Conservation (phyloP, 1,139 yeast species). For the Pneumocystis jirovecii region DNA sequence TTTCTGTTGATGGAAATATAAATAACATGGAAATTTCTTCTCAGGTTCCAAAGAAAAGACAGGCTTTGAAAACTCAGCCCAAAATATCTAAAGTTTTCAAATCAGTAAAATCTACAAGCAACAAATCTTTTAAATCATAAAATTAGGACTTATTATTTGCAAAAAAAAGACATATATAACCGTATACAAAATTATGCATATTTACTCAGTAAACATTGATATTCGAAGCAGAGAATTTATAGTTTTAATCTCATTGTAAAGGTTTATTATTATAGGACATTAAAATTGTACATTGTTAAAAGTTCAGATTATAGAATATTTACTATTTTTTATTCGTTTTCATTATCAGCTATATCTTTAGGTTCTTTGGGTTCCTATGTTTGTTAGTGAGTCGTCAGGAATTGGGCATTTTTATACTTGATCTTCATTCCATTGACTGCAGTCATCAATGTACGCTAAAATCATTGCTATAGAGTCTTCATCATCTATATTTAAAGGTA, state of each 20-base stretch:
- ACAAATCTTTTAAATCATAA: not conserved
- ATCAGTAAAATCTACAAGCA: not conserved
- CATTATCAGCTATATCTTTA: constrained; percentile 39
- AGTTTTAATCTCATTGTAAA: not conserved
- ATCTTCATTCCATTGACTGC: constrained; percentile 92
- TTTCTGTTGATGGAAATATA: not conserved
- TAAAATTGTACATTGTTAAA: not conserved
- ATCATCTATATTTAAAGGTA: constrained; percentile 74
- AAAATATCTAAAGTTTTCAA: not conserved
- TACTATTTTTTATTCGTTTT: constrained; percentile 5
- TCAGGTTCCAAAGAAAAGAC: not conserved
- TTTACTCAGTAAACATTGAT: not conserved
- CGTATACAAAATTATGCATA: not conserved
- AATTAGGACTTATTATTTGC: not conserved
- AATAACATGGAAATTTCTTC: not conserved
- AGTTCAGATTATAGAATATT: not conserved
- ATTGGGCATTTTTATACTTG: constrained; percentile 27
- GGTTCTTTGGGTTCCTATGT: constrained; percentile 80
- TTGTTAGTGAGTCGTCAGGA: not conserved
- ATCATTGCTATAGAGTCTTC: constrained; percentile 72
- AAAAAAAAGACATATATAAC: not conserved
- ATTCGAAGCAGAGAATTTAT: not conserved
- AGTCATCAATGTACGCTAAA: constrained; percentile 83
- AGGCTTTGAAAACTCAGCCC: not conserved
- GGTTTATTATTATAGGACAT: not conserved